These are phyloP conservation scores for Eucalyptus pauciflora DNA, from an alignment of 345 rosid genomes.

Conservation along the genomic window DNA sequence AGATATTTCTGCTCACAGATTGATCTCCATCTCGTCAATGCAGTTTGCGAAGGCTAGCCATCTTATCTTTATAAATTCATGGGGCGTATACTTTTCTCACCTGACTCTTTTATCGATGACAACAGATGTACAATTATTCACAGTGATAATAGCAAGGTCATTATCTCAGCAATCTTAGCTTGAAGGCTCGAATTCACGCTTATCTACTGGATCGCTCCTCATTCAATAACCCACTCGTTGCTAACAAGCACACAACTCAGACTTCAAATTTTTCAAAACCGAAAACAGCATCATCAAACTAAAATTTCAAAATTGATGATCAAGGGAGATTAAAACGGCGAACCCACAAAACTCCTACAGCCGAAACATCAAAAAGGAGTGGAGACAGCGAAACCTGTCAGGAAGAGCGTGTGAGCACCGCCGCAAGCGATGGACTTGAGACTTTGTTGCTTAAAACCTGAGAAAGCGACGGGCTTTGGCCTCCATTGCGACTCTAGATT, in stretches of 20 bases:
- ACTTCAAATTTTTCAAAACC: neutral
- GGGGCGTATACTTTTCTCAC: neutral
- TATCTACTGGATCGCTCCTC: neutral
- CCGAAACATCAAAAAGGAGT: neutral
- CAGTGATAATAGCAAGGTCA: too few relatives aligned
- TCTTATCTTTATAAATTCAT: neutral
- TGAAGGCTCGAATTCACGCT: neutral
- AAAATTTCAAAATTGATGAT: neutral
- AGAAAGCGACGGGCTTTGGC: slow-evolving; percentile 27
- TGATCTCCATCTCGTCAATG: neutral
- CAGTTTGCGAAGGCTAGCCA: neutral
- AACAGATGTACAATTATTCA: neutral
- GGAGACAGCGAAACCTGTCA: slow-evolving; percentile 39
- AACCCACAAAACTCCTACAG: neutral
- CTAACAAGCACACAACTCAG: neutral
- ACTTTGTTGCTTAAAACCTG: slow-evolving; percentile 27
- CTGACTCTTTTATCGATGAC: neutral
- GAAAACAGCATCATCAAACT: neutral
- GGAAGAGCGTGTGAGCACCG: slow-evolving; percentile 93
- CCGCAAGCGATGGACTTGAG: slow-evolving; percentile 77
- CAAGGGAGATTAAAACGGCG: neutral
- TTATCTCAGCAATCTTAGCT: neutral
- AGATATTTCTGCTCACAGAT: neutral
- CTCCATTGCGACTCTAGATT: slow-evolving; percentile 60
- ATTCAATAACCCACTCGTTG: neutral